Evolutionary conservation across 495 filamentous ascomycete genomes (phyloP), one percentile per base, ranked within the genome.

Genomic region (Hapsidospora chrysogenum): DNA sequence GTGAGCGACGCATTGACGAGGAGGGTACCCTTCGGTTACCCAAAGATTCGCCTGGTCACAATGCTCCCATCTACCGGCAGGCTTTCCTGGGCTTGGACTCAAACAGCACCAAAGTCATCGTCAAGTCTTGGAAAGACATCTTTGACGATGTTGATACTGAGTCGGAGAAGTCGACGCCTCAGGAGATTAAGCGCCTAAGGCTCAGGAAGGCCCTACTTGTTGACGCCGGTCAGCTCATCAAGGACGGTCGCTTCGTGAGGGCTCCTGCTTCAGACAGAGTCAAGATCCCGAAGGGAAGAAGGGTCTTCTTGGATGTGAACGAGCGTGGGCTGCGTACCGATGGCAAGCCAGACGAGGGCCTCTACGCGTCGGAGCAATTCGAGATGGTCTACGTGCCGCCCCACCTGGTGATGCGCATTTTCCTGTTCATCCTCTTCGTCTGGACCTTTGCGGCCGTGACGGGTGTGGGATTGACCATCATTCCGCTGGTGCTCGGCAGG

Each of bases 391-490:
- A 96, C 54, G 69, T 94, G 19, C 89, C 89, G 11, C 87, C 92
- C 0, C 67, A 65, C 50, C 96, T 99, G 57, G 68, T 76, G 17
- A 44, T 72, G 15, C 74, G 89, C 22, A 74, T 95, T 45, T 81
- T 74, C 33, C 57, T 80, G 14, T 94, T 99, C 52, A 83, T 95
- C 42, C 49, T 92, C 40, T 70, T 76, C 27, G 82, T 99, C 45
- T 99, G 89, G 89, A 38, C 84, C 11, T 96, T 96, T 57, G 85
- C 92, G 7, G 86, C 86, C 9, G 64, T 74, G n/a, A 92, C 84
- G 1, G 89, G 89, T n/a, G 71, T 94, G 43, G 71, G 76, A 45
- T 68, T 80, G 40, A 95, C 92, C 11, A 73, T 96, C 50, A 57
- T 78, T 0, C 92, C 89, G 2, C 63, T 99, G 9, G 57, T 89